phyloP scores from a whole-genome alignment of 768 basidiomycete species.

The Hydnum rufescens region DNA sequence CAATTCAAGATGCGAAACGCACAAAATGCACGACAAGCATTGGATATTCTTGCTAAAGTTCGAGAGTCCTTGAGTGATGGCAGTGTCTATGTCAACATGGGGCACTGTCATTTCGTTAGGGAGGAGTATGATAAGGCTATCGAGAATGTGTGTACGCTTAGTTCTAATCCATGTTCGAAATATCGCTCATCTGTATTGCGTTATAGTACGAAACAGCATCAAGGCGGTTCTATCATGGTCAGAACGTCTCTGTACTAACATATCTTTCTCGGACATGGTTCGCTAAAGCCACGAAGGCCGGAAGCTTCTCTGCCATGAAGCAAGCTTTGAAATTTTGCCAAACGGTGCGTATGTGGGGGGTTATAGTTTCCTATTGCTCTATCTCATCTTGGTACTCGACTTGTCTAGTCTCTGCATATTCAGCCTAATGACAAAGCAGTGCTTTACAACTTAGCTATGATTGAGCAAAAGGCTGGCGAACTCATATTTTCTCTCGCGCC shows the following conservation, averaged over 20 bases:
- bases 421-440: constrained; percentile 80
- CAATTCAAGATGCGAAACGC: constrained; percentile 28
- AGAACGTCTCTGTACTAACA: constrained; percentile 55
- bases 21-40: constrained; percentile 65
- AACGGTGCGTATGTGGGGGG: constrained; percentile 26
- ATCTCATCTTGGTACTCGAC: constrained; percentile 2
- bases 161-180: background rate
- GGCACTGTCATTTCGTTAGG: constrained; percentile 79
- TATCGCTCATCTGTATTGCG: background rate
- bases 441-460: constrained; percentile 93
- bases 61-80: constrained; percentile 67
- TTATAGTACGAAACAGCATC: constrained; percentile 82
- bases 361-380: background rate
- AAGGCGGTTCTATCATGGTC: constrained; percentile 48
- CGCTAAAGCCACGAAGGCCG: constrained; percentile 79
- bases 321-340: constrained; percentile 73
- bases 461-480: constrained; percentile 90
- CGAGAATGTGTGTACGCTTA: constrained; percentile 43
- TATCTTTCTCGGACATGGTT: constrained; percentile 90
- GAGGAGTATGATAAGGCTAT: constrained; percentile 94
- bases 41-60: constrained; percentile 79
- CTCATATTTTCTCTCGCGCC: constrained; percentile 56
- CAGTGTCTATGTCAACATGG: constrained; percentile 88
- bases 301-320: constrained; percentile 61
- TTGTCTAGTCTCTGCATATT: constrained; percentile 53